Evolutionary conservation across 768 basidiomycete genomes (phyloP), one percentile per base, ranked within the genome.

Genomic region (Hemileccinum impolitum): DNA sequence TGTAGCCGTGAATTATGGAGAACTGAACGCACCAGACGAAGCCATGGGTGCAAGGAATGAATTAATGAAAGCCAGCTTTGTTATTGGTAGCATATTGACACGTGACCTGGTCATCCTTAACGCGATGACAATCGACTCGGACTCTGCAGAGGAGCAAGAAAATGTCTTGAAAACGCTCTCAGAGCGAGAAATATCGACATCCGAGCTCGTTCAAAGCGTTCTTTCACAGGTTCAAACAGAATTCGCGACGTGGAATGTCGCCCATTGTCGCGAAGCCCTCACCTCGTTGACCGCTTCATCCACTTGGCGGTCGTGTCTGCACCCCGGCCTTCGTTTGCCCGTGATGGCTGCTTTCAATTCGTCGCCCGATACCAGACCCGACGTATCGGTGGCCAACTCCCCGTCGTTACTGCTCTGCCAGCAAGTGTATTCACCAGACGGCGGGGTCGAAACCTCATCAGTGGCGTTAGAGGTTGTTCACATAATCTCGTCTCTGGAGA

Each of bases 141-240:
- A 64, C 19, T 34, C 47, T 37, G 30, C 42, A 21, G 43, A 43
- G 26, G 55, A 57, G 15, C 56, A 39, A 21, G 40, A 34, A 18
- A 39, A 47, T 25, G 53, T 62, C 28, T 19, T 55, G 35, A 36
- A 39, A 17, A 43, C 39, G 6, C 45, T 48, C 37, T 40, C 35
- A 13, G 48, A 55, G 26, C 45, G 18, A 39, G 43, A 54, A 32
- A 1, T 19, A 1, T 5, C 47, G 12, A 34, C 39, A 8, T 15
- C 52, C 13, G 41, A 45, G 8, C 60, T 66, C 6, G 62, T 58
- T 25, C 48, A 31, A 28, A 30, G 23, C 6, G 45, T 58, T 42
- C 25, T 66, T 18, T 51, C 39, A 1, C 48, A 66, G 28, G 64
- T 65, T 39, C 54, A 56, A n/a, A 14, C 54, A 39, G 64, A 65